A percentile compares a stretch with the other conserved stretches of the same genome.
These are phyloP conservation scores for Nicotiana sylvestris DNA, from an alignment of 257 asterid species.

Conservation along the genomic window DNA sequence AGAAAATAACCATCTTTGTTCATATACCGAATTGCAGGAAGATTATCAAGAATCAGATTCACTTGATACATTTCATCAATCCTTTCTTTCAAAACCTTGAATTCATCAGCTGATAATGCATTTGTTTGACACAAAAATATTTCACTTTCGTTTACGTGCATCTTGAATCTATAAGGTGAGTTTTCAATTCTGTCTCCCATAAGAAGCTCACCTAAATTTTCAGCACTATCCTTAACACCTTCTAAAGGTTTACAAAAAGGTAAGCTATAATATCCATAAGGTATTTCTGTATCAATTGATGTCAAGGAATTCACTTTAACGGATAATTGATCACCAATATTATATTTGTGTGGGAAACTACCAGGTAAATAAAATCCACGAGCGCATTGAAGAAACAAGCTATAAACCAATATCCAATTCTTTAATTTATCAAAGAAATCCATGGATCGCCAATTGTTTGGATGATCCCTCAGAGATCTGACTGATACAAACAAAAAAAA, in stretches of 20 bases:
- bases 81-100: slow-evolving; percentile 20
- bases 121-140: slow-evolving; percentile 15
- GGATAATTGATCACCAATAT: slow-evolving; percentile 21
- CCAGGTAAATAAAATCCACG: slow-evolving; percentile 26
- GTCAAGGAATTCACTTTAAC: slow-evolving; percentile 27
- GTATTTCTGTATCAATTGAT: slow-evolving; percentile 26
- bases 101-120: slow-evolving; percentile 17
- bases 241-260: slow-evolving; percentile 27
- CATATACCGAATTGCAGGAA: slow-evolving; percentile 27
- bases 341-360: slow-evolving; percentile 27
- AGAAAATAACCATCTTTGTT: slow-evolving; percentile 19
- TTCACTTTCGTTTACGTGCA: slow-evolving; percentile 16
- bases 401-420: slow-evolving; percentile 8
- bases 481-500: neutral
- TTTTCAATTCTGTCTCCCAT: slow-evolving; percentile 28
- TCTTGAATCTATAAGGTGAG: slow-evolving; percentile 20
- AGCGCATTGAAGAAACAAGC: neutral
- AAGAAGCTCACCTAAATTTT: slow-evolving; percentile 27
- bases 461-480: neutral
- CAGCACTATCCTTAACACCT: slow-evolving; percentile 29
- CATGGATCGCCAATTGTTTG: slow-evolving; percentile 10
- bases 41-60: slow-evolving; percentile 27
- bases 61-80: slow-evolving; percentile 28
- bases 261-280: slow-evolving; percentile 20
- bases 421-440: slow-evolving; percentile 4